Conservation (phyloP, 2,329 filamentous ascomycete genomes). For the Hypoxylon sp. region DNA sequence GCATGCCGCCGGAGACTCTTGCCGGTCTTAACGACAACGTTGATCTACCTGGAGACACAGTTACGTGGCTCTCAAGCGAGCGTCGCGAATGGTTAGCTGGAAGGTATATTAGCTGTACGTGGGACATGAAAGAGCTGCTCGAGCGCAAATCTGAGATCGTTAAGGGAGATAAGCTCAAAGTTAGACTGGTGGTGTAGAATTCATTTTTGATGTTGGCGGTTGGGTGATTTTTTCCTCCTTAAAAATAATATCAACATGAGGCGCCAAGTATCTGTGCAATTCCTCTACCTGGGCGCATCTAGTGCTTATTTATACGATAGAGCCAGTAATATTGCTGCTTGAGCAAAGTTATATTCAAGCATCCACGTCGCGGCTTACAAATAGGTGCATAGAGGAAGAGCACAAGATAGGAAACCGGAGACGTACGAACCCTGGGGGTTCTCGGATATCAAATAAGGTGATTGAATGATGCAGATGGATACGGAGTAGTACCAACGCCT, state of each 20-base stretch:
- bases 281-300: no score
- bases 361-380: no score
- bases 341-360: background rate
- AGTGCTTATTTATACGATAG: background rate
- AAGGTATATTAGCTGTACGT: slow-evolving; percentile 56
- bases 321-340: background rate
- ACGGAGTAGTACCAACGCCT: no score
- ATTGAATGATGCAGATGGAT: no score
- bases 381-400: no score
- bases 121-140: slow-evolving; percentile 58
- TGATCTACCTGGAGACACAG: slow-evolving; percentile 49
- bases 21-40: slow-evolving; percentile 37
- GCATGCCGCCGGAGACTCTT: slow-evolving; percentile 42
- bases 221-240: no score
- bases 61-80: slow-evolving; percentile 52
- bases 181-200: slow-evolving; percentile 48
- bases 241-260: no score
- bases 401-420: no score
- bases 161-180: slow-evolving; percentile 56
- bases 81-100: slow-evolving; percentile 57
- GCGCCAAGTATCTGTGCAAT: no score
- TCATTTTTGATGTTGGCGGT: background rate
- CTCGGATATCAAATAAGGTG: no score
- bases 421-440: no score
- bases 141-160: slow-evolving; percentile 54